Conservation (phyloP, 148 eudicot species). For the Rhododendron ferrugineum region DNA sequence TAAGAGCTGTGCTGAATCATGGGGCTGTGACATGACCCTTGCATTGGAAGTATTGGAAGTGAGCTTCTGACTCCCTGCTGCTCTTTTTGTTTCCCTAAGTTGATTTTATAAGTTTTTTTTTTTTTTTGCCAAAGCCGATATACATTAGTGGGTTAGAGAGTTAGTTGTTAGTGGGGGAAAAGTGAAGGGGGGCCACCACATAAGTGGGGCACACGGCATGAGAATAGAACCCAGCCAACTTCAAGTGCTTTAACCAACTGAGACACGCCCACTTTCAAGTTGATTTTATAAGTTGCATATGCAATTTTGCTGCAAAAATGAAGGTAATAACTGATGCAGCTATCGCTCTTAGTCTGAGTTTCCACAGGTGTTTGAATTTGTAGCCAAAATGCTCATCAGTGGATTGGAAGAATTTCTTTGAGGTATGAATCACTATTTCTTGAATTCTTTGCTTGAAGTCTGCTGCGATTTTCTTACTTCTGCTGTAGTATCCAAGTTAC, state of each 20-base stretch:
- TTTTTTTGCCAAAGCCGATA: no score
- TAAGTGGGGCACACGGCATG: no score
- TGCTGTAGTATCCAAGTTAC: neutral
- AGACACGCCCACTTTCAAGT: no score
- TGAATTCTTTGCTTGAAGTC: neutral
- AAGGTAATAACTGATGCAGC: neutral
- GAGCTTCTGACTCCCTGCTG: neutral
- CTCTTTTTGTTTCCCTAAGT: no score
- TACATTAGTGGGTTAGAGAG: no score
- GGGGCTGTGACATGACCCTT: constrained; percentile 15
- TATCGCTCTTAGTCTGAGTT: neutral
- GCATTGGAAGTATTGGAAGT: neutral
- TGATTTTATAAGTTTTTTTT: no score
- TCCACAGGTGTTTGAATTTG: neutral
- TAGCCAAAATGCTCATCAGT: neutral
- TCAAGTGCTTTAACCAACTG: no score
- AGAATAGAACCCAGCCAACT: no score
- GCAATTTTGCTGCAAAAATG: neutral
- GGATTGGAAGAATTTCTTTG: neutral
- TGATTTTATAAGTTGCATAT: neutral
- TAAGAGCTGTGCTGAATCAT: constrained; percentile 50
- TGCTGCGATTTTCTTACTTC: neutral
- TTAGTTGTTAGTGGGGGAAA: no score
- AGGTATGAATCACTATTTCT: neutral
- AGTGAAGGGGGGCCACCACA: no score